Percentiles rank a stretch among this genome's conserved stretches.
phyloP scores from a whole-genome alignment of 441 rosid species.

The Corymbia citriodora region DNA sequence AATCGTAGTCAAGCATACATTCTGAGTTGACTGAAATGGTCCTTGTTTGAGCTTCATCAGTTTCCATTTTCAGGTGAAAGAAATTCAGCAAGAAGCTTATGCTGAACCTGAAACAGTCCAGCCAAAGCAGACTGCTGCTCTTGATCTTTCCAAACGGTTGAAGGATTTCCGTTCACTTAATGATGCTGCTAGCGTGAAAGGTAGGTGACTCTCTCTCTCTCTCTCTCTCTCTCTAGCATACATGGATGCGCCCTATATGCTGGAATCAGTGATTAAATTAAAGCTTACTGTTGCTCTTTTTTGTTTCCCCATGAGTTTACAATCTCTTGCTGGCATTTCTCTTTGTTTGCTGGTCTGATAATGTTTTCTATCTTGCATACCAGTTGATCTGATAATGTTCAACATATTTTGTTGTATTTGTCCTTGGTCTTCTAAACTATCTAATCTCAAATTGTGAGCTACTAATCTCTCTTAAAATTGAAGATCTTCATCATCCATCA shows the following conservation, averaged over 20 bases:
- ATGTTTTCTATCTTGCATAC: neutral
- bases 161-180: conserved; percentile 52
- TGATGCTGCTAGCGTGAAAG: conserved; percentile 71
- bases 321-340: neutral
- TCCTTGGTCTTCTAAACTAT: neutral
- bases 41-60: neutral
- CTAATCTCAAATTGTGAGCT: neutral
- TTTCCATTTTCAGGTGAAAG: conserved; percentile 51
- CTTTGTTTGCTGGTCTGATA: neutral
- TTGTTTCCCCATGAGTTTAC: neutral
- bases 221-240: neutral
- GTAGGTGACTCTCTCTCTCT: conserved; percentile 17
- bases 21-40: neutral
- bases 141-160: conserved; percentile 79
- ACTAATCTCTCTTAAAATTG: neutral
- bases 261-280: neutral
- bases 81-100: conserved; percentile 67
- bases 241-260: neutral
- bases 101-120: conserved; percentile 37
- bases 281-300: neutral
- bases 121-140: conserved; percentile 62
- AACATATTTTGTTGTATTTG: neutral
- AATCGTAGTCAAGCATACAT: neutral
- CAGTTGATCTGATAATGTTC: neutral
- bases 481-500: neutral